Base-by-base conservation (phyloP, 768 basidiomycete species). In the Sporobolomyces pararoseus region DNA sequence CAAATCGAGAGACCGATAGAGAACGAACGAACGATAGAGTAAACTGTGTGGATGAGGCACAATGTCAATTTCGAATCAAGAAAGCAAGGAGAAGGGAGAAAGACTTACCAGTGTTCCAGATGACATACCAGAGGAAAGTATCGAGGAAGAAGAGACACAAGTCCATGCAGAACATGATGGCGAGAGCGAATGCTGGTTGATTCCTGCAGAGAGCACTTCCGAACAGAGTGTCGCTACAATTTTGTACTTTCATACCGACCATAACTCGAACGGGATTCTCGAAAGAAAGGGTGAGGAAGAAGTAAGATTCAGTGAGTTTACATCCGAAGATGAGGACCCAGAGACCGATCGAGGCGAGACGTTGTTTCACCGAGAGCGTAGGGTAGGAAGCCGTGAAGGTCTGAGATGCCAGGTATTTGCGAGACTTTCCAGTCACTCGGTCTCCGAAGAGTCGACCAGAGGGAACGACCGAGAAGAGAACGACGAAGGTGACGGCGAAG, bases 111-210 rank as follows among this genome's bases (percentile, higher is more conserved):
- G 92, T 94, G 80, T 97, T 97, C 95, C 95, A 97, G 78, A 97
- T 97, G 82, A 98, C 94, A 78, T 94, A 99, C 96, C 96, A 99
- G 35, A 99, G 82, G 88, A 97, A 99, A 10, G 96, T 99, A 82
- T 99, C 96, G 80, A 99, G 84, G 86, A 98, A 99, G 85, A 91
- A 99, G 52, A 99, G 85, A 60, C 89, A 86, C 54, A 99, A 82
- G 78, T 98, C 96, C 95, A 98, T 97, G 83, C 96, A 82, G 79
- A 93, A 98, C 95, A 97, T 99, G 83, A 97, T 89, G 64, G 96
- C 86, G 78, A 99, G 81, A 13, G 95, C 89, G 81, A 98, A 97
- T 5, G 90, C 90, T 2, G 93, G 90, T 75, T 99, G 96, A 79
- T 97, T 94, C 55, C 83, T 82, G 81, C 96, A 99, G 21, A 99